Base-by-base conservation (phyloP, 768 basidiomycete species). In the Guyanaporus albipodus region DNA sequence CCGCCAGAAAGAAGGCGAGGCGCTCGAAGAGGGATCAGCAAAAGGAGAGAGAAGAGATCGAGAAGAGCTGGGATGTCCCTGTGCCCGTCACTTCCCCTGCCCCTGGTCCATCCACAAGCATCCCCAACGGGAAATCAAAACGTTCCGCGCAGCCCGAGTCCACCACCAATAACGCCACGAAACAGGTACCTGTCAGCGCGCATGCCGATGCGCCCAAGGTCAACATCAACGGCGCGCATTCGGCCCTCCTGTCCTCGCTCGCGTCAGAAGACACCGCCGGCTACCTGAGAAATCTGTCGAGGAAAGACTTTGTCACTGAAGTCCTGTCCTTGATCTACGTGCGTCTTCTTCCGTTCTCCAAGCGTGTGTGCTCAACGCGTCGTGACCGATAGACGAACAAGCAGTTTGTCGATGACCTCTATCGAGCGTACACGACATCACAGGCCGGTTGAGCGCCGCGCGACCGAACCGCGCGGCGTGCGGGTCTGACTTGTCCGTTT, bases 281-380 rank as follows among this genome's bases (percentile, higher is more conserved):
- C 29, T 53, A 44, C 40, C 37, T 64, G 44, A 51, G 40, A 44
- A 38, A 46, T 31, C 44, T 76, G 54, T 76, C 75, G 50, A 73
- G 72, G 61, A 79, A 77, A 43, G 78, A 76, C 42, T 84, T 83
- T 63, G 72, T 81, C 42, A 67, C 72, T 53, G 79, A 83, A 60
- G 67, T 83, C 49, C 62, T 83, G 61, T 75, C 72, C 27, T 70
- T 84, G 52, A 76, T 85, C 53, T 79, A 83, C 60, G 82, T 84
- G 43, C 52, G 80, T 70, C 4, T 21, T 14, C 24, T 12, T 41
- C 4, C 12, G 15, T 50, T 22, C 8, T 6, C 2, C 14, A 29
- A 24, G 45, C 8, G 28, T 15, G 6, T 28, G 32, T 27, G 15
- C 36, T 31, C 46, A 36, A 26, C 35, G 21, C 28, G 21, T 17